Evolutionary conservation across 2,329 filamentous ascomycete species (phyloP), one percentile per base, ranked within the genome.

Genomic region (Talaromyces funiculosus): DNA sequence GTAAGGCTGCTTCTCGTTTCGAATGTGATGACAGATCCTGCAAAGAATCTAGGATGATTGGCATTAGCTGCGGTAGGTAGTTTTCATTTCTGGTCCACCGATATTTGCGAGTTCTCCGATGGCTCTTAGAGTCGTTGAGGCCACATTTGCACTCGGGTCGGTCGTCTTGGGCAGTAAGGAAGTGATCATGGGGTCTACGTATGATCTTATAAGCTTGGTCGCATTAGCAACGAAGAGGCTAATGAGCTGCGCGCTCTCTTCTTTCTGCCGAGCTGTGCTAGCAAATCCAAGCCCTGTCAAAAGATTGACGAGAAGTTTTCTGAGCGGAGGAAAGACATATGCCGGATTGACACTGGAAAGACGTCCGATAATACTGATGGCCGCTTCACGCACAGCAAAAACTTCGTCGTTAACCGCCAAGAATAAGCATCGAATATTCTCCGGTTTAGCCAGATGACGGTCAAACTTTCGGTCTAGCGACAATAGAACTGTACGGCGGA

Each of bases 231-330:
- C 93, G 40, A 99, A 85, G 60, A 97, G 84, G 67, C 92, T 96
- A 64, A 99, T 88, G 3, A 99, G 81, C 71, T 92, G 92, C 9
- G 94, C 92, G 68, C 92, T 97, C 73, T 99, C 94, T 75, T 97
- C 93, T 75, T 97, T 97, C 75, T 93, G 96, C 51, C 91, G 86
- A 7, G 93, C 84, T 56, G 93, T 94, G 72, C 96, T 96, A 6
- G 94, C 95, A 69, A 97, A 97, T 68, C 96, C 92, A 22, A 99
- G 88, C 69, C 97, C 93, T 0, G 94, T 99, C 63, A 99, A 83
- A 74, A 99, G 87, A 75, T 99, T 95, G 61, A 99, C 92, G 26
- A 99, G 84, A 5, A 95, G 89, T 75, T 99, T 99, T 64, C 94
- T 89, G 40, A 99, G 77, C 0, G 94, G 95, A 1, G 95, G 94